Percentiles rank a stretch among this genome's conserved stretches.
phyloP scores from a whole-genome alignment of 1,284 basidiomycete genomes.

The Trametes sp. region DNA sequence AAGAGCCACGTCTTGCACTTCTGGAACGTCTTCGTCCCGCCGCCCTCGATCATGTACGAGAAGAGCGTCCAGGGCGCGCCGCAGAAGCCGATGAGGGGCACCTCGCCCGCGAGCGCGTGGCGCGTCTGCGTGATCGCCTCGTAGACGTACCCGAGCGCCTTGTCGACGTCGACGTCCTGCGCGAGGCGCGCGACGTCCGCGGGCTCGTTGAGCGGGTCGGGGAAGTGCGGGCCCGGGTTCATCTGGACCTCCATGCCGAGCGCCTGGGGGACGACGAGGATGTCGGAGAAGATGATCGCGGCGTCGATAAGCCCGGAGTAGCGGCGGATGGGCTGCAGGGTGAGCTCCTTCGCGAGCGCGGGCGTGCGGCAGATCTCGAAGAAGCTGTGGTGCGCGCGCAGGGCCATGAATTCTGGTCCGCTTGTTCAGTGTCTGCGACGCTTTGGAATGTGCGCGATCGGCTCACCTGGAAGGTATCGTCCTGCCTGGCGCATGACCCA shows the following conservation, averaged over 20 bases:
- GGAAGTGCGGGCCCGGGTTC: conserved; percentile 91
- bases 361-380: conserved; percentile 94
- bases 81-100: conserved; percentile 94
- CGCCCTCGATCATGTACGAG: conserved; percentile 97
- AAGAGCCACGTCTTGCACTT: conserved; percentile 94
- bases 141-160: conserved; percentile 91
- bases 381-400: conserved; percentile 88
- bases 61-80: conserved; percentile 98
- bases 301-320: conserved; percentile 89
- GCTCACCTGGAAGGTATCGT: conserved; percentile 90
- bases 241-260: conserved; percentile 95
- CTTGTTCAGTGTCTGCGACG: not conserved
- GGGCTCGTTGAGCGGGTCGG: conserved; percentile 81
- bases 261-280: conserved; percentile 95
- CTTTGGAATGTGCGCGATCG: not conserved
- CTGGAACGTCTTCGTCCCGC: conserved; percentile 87
- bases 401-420: conserved; percentile 80
- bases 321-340: conserved; percentile 90
- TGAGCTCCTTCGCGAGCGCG: conserved; percentile 84
- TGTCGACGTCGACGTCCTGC: conserved; percentile 74
- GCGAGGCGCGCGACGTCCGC: conserved; percentile 73
- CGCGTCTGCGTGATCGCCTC: conserved; percentile 88
- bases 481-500: conserved; percentile 99
- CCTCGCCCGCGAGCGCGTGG: conserved; percentile 80
- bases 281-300: conserved; percentile 96